Evolutionary conservation across 116 monocot species (phyloP).

Genomic region (Zostera marina): DNA sequence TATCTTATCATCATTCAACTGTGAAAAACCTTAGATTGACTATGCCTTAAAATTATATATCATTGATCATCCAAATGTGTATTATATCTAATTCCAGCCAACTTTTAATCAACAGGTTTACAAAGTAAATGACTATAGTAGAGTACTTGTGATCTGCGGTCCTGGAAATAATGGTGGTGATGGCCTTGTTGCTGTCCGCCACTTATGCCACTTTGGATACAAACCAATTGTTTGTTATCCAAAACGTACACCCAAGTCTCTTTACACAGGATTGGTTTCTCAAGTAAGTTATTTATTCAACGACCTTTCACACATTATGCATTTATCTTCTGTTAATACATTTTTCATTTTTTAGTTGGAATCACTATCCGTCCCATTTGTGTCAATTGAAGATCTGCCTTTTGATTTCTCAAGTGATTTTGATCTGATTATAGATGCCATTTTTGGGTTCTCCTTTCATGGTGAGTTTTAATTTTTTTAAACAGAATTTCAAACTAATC

Average conservation of each 20-base stretch:
- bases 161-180: slow-evolving; percentile 99
- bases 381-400: slow-evolving; percentile 68
- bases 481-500: background rate
- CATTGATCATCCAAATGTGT: too few species aligned
- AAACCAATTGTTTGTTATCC: slow-evolving; percentile 69
- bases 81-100: background rate
- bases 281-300: slow-evolving; percentile 33
- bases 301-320: too few species aligned
- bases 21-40: background rate
- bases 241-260: slow-evolving; percentile 60
- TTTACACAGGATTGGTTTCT: slow-evolving; percentile 66
- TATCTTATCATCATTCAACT: too few species aligned
- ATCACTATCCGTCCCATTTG: slow-evolving; percentile 59
- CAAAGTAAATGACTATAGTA: slow-evolving; percentile 41
- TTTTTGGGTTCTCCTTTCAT: slow-evolving; percentile 97
- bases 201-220: slow-evolving; percentile 88
- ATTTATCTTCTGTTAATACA: background rate
- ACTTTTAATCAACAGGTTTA: slow-evolving; percentile 54
- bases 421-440: slow-evolving; percentile 80
- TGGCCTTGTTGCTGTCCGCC: slow-evolving; percentile 89
- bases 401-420: slow-evolving; percentile 49
- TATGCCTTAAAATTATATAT: background rate
- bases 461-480: slow-evolving; percentile 24
- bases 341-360: slow-evolving; percentile 35
- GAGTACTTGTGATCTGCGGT: slow-evolving; percentile 68